Base-by-base conservation (phyloP, 495 filamentous ascomycete genomes). In the Aspergillus conjunctus region DNA sequence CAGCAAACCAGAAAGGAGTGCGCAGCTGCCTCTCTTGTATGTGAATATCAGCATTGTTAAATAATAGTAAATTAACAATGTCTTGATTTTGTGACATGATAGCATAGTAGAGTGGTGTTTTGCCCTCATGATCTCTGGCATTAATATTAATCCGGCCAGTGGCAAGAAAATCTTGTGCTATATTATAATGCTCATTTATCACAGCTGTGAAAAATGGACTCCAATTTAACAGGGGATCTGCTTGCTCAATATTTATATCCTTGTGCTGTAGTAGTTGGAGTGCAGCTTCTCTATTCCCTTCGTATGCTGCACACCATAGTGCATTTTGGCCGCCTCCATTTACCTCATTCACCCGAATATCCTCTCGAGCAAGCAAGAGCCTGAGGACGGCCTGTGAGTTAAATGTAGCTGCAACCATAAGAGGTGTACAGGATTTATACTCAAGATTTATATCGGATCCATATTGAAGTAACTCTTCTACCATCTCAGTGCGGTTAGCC, bases 381-480 rank as follows among this genome's bases (percentile, higher is more conserved):
- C 30, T 15, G 20, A 51, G 49, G 49, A 51, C 26, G 30, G 20
- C 21, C n/a, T 4, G 14, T 30, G 49, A 51, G 4, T 26, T 26
- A 51, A 30, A 21, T 4, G 7, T 32, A 26, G 49, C 49, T 32
- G 49, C 49, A 10, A 51, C n/a, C 49, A 51, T 51, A 26, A 51
- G 49, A 17, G 49, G 49, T 31, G 49, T 51, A 21, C n/a, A 51
- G 26, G 49, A 30, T 51, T 51, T 30, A 21, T 30, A 32, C 7
- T 6, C 31, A 34, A 32, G 11, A 18, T 43, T 56, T 44, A 56
- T 56, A 26, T 56, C 37, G 17, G 53, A 34, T 3, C 53, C 53
- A 31, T 56, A 45, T 5, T n/a, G 39, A n/a, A 56, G 34, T 7
- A 54, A 26, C 21, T 14, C 20, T 4, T 31, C 26, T 32, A 26